phyloP scores from a whole-genome alignment of 306 rosid species.

The Crataegus laevigata region DNA sequence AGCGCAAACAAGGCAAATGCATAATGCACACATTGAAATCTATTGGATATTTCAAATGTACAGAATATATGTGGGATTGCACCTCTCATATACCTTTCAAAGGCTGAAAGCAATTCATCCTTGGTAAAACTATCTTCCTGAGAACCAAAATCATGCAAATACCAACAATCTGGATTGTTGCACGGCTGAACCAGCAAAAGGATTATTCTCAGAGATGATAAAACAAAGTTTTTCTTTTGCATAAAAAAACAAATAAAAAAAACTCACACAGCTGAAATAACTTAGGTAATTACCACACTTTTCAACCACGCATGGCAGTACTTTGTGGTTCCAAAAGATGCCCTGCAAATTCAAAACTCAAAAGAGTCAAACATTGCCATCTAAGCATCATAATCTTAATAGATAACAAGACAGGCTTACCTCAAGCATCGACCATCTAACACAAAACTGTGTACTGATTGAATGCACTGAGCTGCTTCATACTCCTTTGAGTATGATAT shows the following conservation, averaged over 20 bases:
- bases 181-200: conserved; percentile 63
- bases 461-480: conserved; percentile 96
- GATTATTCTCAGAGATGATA: not conserved
- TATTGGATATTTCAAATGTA: not conserved
- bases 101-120: conserved; percentile 85
- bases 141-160: conserved; percentile 87
- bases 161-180: conserved; percentile 92
- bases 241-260: not conserved
- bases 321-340: conserved; percentile 98
- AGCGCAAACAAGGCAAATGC: not conserved
- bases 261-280: not conserved
- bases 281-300: conserved; percentile 51
- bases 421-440: conserved; percentile 85
- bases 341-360: conserved; percentile 36
- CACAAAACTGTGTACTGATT: conserved; percentile 92
- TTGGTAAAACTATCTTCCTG: conserved; percentile 86
- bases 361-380: not conserved
- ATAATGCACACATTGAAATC: not conserved
- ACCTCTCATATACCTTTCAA: conserved; percentile 49
- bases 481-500: conserved; percentile 86
- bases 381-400: not conserved
- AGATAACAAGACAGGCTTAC: conserved; percentile 23
- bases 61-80: not conserved
- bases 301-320: conserved; percentile 99
- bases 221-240: not conserved